Conservation (phyloP, 2,329 filamentous ascomycete genomes). For the Xylaria polymorpha region DNA sequence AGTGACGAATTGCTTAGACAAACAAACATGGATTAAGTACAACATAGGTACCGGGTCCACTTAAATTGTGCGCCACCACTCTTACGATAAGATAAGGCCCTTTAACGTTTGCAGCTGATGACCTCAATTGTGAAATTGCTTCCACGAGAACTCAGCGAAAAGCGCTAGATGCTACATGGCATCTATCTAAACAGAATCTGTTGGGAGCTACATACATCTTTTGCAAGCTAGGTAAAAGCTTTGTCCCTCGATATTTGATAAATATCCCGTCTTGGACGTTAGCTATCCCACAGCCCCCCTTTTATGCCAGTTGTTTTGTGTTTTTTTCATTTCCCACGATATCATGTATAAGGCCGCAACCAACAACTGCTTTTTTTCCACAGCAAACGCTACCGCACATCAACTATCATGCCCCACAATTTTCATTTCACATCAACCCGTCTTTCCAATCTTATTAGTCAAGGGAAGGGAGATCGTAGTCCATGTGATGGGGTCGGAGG, state of each 20-base stretch:
- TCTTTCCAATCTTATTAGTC: slow-evolving; percentile 36
- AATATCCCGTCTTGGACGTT: slow-evolving; percentile 35
- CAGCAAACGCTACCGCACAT: slow-evolving; percentile 30
- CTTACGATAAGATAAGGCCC: slow-evolving; percentile 40
- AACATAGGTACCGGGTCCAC: slow-evolving; percentile 20
- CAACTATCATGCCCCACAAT: slow-evolving; percentile 15
- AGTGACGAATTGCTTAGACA: slow-evolving; percentile 31
- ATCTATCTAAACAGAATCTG: slow-evolving; percentile 35
- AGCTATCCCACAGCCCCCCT: slow-evolving; percentile 17
- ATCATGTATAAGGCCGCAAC: slow-evolving; percentile 31
- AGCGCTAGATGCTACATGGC: slow-evolving; percentile 38
- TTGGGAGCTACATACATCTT: slow-evolving; percentile 40
- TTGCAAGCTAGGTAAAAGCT: slow-evolving; percentile 34
- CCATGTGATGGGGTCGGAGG: slow-evolving; percentile 35
- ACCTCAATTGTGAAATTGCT: neutral
- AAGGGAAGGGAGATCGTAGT: slow-evolving; percentile 44
- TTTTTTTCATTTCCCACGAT: slow-evolving; percentile 29
- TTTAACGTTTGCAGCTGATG: neutral
- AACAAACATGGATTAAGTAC: neutral
- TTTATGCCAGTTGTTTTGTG: slow-evolving; percentile 30
- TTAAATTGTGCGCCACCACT: slow-evolving; percentile 10
- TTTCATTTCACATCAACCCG: slow-evolving; percentile 4
- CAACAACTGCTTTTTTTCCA: slow-evolving; percentile 14
- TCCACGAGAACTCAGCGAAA: slow-evolving; percentile 19
- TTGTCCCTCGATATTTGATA: slow-evolving; percentile 37